Base-by-base conservation (phyloP, 805 yeast genomes). In the Jamesozyma jinghongensis region DNA sequence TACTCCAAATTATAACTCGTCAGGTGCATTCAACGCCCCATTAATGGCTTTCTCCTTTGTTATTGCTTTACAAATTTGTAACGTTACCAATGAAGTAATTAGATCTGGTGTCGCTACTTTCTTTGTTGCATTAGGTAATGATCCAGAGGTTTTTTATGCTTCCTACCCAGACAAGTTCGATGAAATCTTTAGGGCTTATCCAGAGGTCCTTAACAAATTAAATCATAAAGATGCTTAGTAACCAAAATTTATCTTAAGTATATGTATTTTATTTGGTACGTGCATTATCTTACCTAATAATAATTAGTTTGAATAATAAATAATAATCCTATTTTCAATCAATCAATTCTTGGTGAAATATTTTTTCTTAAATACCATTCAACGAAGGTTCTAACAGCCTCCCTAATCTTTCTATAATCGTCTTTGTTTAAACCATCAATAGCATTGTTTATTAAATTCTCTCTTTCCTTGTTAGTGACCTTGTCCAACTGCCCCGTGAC, bases 61-160 rank as follows among this genome's bases (percentile, higher is more conserved):
- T 26, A 75, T 87, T 40, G 74, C 92, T 0, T 70, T 80, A 32
- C 95, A 87, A 65, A 75, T 88, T 45, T 73, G 85, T 38, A 77
- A 81, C 46, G 67, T 85, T 42, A 70, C 90, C 12, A 75, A 79
- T 46, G 80, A 81, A 32, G 81, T 86, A 1, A 76, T 88, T 36
- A 81, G 79, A 47, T 79, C 87, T 8, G 96, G 96, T 11, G 77
- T 79, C 10, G 76, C 88, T 18, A 83, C 95, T 0, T 80, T 88
- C 57, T 81, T 86, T 61, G 80, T 88, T 35, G 87, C 92, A 0
- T 68, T 85, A 53, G 85, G 88, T 12, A 75, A 78, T 52, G 88
- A 85, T 51, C 96, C 97, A 0, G 94, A 85, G 51, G 77, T 83
- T 6, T 81, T 83, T 68, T 78, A 75, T 55, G 70, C 71, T 64